A percentile compares a stretch with the other conserved stretches of the same genome.
phyloP scores from a whole-genome alignment of 192 early-diverging fungal genomes.

The Mortierella hygrophila region DNA sequence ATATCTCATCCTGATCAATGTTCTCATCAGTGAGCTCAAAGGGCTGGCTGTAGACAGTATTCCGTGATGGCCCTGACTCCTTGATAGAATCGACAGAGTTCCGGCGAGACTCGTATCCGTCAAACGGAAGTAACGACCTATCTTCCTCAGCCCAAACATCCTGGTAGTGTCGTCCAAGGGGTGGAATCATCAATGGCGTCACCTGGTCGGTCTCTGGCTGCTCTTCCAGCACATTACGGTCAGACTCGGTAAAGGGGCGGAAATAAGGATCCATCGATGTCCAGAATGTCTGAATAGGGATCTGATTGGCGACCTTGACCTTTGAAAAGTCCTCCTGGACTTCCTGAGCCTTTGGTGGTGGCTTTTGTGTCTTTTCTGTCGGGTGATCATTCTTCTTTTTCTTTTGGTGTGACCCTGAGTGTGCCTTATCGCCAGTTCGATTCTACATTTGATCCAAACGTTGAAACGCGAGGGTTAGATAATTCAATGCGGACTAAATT shows the following conservation, averaged over 20 bases:
- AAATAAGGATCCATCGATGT: conserved; percentile 88
- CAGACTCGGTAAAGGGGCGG: conserved; percentile 82
- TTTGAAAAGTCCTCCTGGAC: conserved; percentile 74
- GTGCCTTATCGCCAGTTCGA: conserved; percentile 41
- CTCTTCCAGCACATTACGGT: conserved; percentile 77
- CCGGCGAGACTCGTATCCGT: conserved; percentile 44
- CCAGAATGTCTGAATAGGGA: conserved; percentile 90
- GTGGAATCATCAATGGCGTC: conserved; percentile 83
- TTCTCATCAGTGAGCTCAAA: conserved; percentile 65
- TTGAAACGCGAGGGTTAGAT: background rate
- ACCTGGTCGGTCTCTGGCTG: conserved; percentile 69
- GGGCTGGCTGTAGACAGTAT: conserved; percentile 36
- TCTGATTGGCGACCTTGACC: conserved; percentile 76
- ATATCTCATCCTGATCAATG: conserved; percentile 69
- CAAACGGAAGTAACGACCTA: conserved; percentile 64
- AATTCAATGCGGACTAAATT: background rate
- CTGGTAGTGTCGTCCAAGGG: conserved; percentile 81
- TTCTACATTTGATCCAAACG: conserved; percentile 4
- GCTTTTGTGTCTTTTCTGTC: conserved; percentile 50
- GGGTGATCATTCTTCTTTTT: conserved; percentile 39
- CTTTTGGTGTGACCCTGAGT: conserved; percentile 44
- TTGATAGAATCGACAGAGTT: conserved; percentile 47
- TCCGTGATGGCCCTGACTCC: conserved; percentile 32
- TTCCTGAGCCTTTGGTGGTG: conserved; percentile 41
- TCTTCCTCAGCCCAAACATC: conserved; percentile 80